These are phyloP conservation scores for Cryptococcus hybrid DNA, from an alignment of 1,284 basidiomycete genomes.

Conservation along the genomic window DNA sequence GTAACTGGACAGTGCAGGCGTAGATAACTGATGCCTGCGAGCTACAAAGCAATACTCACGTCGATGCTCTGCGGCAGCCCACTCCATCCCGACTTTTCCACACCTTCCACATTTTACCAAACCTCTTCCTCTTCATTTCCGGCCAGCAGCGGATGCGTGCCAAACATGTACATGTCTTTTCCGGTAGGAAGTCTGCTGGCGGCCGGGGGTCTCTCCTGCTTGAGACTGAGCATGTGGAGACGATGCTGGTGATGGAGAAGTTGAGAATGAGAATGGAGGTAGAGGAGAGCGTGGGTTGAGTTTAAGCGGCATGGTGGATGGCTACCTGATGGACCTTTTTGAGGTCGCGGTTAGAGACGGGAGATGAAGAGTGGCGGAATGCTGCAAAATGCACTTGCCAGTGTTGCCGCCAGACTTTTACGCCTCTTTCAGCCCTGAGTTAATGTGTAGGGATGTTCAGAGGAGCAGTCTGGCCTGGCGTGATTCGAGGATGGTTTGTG, in stretches of 20 bases:
- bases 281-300: constrained; percentile 28
- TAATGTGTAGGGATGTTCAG: too few species aligned
- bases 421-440: too few species aligned
- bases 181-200: constrained; percentile 76
- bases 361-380: too few species aligned
- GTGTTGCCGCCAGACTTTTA: too few species aligned
- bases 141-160: constrained; percentile 60
- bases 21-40: background rate
- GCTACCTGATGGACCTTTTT: too few species aligned
- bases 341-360: too few species aligned
- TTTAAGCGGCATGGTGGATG: constrained; percentile 27
- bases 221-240: constrained; percentile 9
- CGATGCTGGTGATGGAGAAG: background rate
- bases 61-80: constrained; percentile 60
- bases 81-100: constrained; percentile 67
- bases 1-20: background rate
- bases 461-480: too few species aligned
- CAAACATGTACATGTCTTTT: constrained; percentile 83
- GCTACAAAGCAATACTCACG: background rate
- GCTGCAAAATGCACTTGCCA: too few species aligned
- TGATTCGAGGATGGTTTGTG: too few species aligned
- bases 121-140: constrained; percentile 57
- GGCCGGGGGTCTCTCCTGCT: constrained; percentile 46
- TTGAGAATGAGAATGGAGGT: constrained; percentile 37
- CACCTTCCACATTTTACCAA: constrained; percentile 77